These are phyloP conservation scores for Serendipita sp. DNA, from an alignment of 768 basidiomycete genomes.

Conservation along the genomic window DNA sequence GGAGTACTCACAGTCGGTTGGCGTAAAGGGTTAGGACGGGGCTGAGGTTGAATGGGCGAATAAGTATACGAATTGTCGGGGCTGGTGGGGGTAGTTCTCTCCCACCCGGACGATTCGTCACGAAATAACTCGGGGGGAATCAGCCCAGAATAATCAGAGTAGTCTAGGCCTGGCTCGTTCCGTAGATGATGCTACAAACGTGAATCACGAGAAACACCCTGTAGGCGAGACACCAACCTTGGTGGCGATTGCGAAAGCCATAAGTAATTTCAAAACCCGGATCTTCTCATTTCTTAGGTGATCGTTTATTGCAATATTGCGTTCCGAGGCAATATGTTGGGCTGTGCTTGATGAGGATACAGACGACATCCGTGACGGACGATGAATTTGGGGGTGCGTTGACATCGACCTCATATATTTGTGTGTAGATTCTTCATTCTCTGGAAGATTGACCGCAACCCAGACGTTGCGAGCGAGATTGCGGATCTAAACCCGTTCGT, in stretches of 20 bases:
- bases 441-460: conserved; percentile 60
- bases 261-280: conserved; percentile 48
- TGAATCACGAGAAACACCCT: conserved; percentile 18
- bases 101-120: conserved; percentile 6
- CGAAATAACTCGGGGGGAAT: conserved; percentile 46
- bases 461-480: conserved; percentile 67
- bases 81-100: conserved; percentile 15
- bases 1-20: conserved; percentile 39
- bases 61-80: conserved; percentile 12
- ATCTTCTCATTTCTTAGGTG: conserved; percentile 34
- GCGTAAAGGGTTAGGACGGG: not conserved
- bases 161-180: conserved; percentile 44
- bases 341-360: not conserved
- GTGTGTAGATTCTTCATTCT: conserved; percentile 22
- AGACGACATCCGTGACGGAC: conserved; percentile 21
- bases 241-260: conserved; percentile 56
- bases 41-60: not conserved
- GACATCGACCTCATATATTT: not conserved
- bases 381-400: conserved; percentile 22
- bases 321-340: conserved; percentile 30
- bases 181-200: conserved; percentile 16
- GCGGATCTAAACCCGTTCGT: conserved; percentile 30
- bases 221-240: conserved; percentile 71
- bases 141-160: conserved; percentile 49
- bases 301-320: conserved; percentile 20